Evolutionary conservation across 495 filamentous ascomycete species (phyloP), one percentile per base, ranked within the genome.

Genomic region (Cercophora sp.): DNA sequence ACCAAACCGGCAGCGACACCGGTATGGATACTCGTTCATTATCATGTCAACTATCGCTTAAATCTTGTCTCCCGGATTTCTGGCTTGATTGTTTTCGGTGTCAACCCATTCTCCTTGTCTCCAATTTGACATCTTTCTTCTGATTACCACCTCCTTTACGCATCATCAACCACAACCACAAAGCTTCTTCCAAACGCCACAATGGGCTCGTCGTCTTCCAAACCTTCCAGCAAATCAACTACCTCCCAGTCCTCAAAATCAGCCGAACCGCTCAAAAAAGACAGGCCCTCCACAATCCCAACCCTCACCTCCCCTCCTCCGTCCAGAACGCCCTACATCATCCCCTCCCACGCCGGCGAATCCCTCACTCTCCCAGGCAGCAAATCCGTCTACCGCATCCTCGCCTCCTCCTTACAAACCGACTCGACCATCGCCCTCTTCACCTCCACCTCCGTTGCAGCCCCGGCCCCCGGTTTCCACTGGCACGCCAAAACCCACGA

Each of bases 401-500:
- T 78, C 26, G 68, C 70, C 13, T 72, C 75, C 10, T 70, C 71
- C 1, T 74, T 74, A 46, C 68, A 76, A 49, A 76, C 72, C 20
- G 61, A 65, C 50, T 68, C 69, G 11, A 54, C 70, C 31, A 73
- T 78, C 65, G 70, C 75, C 13, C 68, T 78, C 10, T 73, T 76
- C 52, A 64, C 68, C 26, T 74, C 70, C 40, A 72, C 69, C n/a
- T 69, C 70, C 4, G 68, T 68, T 2, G 48, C 71, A 2, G 70
- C 71, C 1, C 67, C 69, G 50, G 70, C 68, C 5, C 72, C 73
- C 0, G 59, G 57, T 50, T 78, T 78, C 49, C 75, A 78, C 53
- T 75, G 71, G 47, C 75, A 78, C 52, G 70, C 71, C 41, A 60
- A 75, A 15, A 71, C 73, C 1, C 75, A 78, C 26, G 75, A 76